phyloP scores from a whole-genome alignment of 2,329 filamentous ascomycete genomes.

The Coniella vitis region DNA sequence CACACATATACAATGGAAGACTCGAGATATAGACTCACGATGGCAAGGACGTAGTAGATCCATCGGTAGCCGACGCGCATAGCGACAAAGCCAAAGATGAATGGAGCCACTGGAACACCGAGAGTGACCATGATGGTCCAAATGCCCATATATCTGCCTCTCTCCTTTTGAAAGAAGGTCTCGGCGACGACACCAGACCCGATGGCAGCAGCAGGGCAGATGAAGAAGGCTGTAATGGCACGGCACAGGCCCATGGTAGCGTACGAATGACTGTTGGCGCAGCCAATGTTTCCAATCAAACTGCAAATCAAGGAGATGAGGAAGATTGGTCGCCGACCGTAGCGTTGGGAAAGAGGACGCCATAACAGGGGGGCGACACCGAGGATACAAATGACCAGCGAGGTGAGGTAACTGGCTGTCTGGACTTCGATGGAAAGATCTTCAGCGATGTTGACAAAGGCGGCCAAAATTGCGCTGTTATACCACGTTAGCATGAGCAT shows the following conservation, averaged over 20 bases:
- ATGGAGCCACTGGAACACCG: conserved; percentile 25
- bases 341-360: conserved; percentile 47
- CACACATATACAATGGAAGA: background rate
- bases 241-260: conserved; percentile 43
- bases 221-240: conserved; percentile 49
- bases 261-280: conserved; percentile 42
- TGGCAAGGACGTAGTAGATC: conserved; percentile 53
- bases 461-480: conserved; percentile 39
- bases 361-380: conserved; percentile 49
- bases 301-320: conserved; percentile 42
- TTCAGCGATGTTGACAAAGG: conserved; percentile 44
- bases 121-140: conserved; percentile 37
- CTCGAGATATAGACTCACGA: conserved; percentile 29
- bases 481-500: conserved; percentile 21
- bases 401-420: conserved; percentile 45
- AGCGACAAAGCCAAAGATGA: conserved; percentile 38
- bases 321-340: conserved; percentile 45
- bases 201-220: conserved; percentile 43
- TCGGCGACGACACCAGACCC: conserved; percentile 52
- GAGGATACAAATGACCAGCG: conserved; percentile 47
- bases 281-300: conserved; percentile 45
- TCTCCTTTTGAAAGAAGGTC: conserved; percentile 49
- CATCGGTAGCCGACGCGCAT: conserved; percentile 47
- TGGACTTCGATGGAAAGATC: conserved; percentile 44
- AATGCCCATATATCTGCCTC: conserved; percentile 49